These are phyloP conservation scores for Mycena maculata DNA, from an alignment of 768 basidiomycete genomes.

Conservation along the genomic window DNA sequence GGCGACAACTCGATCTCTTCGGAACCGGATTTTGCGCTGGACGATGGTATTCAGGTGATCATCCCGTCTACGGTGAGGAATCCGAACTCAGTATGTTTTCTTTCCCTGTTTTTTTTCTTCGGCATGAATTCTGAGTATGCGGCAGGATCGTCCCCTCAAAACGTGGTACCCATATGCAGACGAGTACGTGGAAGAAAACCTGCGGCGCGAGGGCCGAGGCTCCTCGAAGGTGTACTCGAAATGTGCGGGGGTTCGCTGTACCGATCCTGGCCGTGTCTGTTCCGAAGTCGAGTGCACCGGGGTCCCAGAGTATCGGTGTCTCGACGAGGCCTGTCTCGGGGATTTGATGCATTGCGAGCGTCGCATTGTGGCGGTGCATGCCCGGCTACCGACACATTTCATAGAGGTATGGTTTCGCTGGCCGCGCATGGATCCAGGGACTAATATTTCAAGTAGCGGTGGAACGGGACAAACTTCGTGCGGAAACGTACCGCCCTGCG, in stretches of 20 bases:
- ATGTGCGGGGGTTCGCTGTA: neutral
- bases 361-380: neutral
- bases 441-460: neutral
- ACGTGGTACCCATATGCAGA: neutral
- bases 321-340: slow-evolving; percentile 1
- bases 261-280: neutral
- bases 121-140: neutral
- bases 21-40: neutral
- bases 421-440: too few relatives aligned
- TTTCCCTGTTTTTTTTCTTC: neutral
- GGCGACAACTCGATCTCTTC: neutral
- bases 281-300: neutral
- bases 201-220: slow-evolving; percentile 12
- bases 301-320: neutral
- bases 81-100: neutral
- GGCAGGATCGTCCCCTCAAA: slow-evolving; percentile 11
- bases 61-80: neutral
- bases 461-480: slow-evolving; percentile 7
- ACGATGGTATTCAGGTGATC: neutral
- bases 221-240: neutral
- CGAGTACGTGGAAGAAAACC: neutral
- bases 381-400: slow-evolving; percentile 10
- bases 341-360: neutral
- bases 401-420: neutral
- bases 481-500: neutral